phyloP scores from a whole-genome alignment of 208 protist genomes.

The Crithidia fasciculata region DNA sequence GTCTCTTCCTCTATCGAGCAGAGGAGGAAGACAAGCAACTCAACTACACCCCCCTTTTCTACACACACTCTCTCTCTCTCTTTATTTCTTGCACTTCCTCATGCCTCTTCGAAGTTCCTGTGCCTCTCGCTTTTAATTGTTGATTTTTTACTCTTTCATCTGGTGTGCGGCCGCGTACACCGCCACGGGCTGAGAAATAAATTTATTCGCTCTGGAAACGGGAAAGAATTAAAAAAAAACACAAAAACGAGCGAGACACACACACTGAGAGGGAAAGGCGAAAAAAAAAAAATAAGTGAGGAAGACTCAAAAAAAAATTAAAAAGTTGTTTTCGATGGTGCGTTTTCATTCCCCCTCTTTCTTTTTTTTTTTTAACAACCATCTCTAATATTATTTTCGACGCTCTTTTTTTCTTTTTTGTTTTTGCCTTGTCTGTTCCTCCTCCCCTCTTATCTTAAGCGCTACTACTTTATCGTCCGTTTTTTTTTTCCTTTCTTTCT shows the following conservation, averaged over 20 bases:
- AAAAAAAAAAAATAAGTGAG: neutral
- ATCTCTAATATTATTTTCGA: neutral
- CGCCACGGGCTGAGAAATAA: neutral
- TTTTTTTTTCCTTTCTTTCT: conserved; percentile 6
- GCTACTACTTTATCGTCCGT: neutral
- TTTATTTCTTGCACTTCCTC: no score
- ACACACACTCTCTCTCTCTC: no score
- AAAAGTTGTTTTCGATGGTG: neutral
- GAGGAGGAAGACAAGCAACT: no score
- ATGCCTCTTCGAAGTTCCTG: neutral
- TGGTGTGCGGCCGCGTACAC: neutral
- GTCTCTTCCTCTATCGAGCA: no score
- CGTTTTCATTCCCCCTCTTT: neutral
- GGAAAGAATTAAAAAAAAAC: neutral
- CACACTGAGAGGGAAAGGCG: neutral
- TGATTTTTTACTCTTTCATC: neutral
- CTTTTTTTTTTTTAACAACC: no score
- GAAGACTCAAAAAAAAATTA: neutral
- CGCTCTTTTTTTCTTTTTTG: neutral
- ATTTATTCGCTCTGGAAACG: neutral
- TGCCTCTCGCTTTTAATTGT: neutral
- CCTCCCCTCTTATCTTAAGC: no score
- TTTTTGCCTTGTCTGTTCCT: neutral
- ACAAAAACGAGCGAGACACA: neutral
- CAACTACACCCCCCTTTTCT: no score